Evolutionary conservation across 495 filamentous ascomycete genomes (phyloP).

Genomic region (Penicillium paradoxum): DNA sequence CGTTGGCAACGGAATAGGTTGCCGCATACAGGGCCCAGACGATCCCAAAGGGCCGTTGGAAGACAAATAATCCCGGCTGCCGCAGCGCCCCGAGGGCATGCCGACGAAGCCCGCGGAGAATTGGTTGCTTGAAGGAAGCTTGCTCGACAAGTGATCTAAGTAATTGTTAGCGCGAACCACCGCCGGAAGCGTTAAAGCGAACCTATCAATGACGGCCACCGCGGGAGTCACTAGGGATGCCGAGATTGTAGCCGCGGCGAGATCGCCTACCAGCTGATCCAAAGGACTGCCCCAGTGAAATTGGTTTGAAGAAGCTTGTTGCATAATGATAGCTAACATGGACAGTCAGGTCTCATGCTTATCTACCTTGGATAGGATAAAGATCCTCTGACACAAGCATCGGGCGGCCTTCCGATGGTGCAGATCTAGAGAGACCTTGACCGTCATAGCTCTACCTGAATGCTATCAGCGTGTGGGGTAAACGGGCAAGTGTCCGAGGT

Average conservation of each 20-base stretch:
- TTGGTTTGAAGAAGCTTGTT: slow-evolving; percentile 5
- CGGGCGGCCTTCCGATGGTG: slow-evolving; percentile 2
- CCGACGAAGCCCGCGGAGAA: slow-evolving; percentile 23
- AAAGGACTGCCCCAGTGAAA: slow-evolving; percentile 7
- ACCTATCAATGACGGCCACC: slow-evolving; percentile 34
- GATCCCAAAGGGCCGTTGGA: slow-evolving; percentile 23
- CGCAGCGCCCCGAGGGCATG: slow-evolving; percentile 21
- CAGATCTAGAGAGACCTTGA: background rate
- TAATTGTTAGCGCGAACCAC: background rate
- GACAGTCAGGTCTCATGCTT: background rate
- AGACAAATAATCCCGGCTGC: slow-evolving; percentile 18
- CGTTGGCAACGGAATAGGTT: slow-evolving; percentile 33
- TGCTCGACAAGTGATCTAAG: slow-evolving; percentile 29
- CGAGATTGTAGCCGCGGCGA: slow-evolving; percentile 27
- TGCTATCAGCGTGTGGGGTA: background rate
- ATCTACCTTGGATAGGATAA: background rate
- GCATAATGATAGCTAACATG: slow-evolving; percentile 9
- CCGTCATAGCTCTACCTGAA: background rate
- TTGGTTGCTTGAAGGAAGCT: slow-evolving; percentile 20
- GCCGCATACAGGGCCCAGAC: slow-evolving; percentile 31
- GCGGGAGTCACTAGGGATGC: slow-evolving; percentile 28
- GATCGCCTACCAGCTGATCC: slow-evolving; percentile 21
- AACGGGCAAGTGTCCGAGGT: slow-evolving; percentile 2
- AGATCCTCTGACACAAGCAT: background rate
- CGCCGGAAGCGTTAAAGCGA: background rate